These are phyloP conservation scores for Infundibulicybe gibba DNA, from an alignment of 768 basidiomycete genomes.

Conservation along the genomic window DNA sequence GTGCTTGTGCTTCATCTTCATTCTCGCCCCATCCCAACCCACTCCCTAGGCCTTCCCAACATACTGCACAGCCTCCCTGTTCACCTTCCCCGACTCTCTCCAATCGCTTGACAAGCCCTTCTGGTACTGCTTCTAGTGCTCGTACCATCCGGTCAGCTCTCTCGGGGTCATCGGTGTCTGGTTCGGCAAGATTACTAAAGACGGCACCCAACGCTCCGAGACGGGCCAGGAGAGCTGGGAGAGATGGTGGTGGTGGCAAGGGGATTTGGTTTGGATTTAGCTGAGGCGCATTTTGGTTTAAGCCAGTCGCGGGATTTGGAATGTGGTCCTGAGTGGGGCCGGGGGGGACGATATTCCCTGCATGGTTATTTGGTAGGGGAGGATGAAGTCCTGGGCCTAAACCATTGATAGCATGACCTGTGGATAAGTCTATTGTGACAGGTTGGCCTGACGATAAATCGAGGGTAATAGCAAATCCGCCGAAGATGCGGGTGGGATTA, in stretches of 20 bases:
- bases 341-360: too few relatives aligned
- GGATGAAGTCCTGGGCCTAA: too few relatives aligned
- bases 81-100: constrained; percentile 44
- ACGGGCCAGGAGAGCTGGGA: constrained; percentile 10
- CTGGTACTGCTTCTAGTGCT: constrained; percentile 63
- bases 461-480: constrained; percentile 13
- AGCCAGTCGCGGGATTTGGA: constrained; percentile 1
- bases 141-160: constrained; percentile 60
- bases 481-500: neutral
- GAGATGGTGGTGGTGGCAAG: neutral
- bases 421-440: too few relatives aligned
- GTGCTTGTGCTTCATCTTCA: constrained; percentile 3
- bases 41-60: constrained; percentile 63
- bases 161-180: constrained; percentile 57
- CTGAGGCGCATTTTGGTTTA: too few relatives aligned
- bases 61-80: constrained; percentile 22
- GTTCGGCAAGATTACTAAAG: constrained; percentile 23
- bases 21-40: constrained; percentile 26
- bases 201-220: constrained; percentile 14
- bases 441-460: too few relatives aligned
- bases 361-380: too few relatives aligned
- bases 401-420: too few relatives aligned
- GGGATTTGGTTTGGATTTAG: too few relatives aligned
- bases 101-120: constrained; percentile 62
- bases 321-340: too few relatives aligned